phyloP scores from a whole-genome alignment of 371 early-diverging fungal species.

The Thermomucor indicae-seudaticae region DNA sequence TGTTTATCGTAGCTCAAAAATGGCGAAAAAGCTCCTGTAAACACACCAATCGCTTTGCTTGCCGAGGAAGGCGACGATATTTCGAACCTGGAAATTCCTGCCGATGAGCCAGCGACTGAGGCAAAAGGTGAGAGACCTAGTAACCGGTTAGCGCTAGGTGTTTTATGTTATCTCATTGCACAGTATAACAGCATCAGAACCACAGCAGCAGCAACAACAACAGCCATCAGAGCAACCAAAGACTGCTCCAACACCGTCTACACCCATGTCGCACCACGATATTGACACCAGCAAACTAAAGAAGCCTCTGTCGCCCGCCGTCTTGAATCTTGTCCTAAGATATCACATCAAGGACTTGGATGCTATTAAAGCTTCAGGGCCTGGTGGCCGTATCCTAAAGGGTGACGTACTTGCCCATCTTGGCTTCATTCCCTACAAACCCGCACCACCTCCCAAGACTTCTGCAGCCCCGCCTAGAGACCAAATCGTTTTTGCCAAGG shows the following conservation, averaged over 20 bases:
- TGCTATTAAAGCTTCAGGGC: slow-evolving; percentile 73
- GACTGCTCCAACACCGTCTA: slow-evolving; percentile 10
- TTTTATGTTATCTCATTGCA: not conserved
- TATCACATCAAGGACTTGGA: slow-evolving; percentile 60
- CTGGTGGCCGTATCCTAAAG: slow-evolving; percentile 87
- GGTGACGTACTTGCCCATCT: slow-evolving; percentile 83
- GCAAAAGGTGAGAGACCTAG: slow-evolving; percentile 1
- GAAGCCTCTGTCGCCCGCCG: slow-evolving; percentile 70
- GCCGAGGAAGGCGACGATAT: slow-evolving; percentile 91
- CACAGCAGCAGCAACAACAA: slow-evolving; percentile 17
- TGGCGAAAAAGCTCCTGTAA: slow-evolving; percentile 62
- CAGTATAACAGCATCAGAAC: not conserved
- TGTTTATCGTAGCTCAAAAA: slow-evolving; percentile 35
- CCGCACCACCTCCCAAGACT: slow-evolving; percentile 41
- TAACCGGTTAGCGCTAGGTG: not conserved
- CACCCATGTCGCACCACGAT: slow-evolving; percentile 39
- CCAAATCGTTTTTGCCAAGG: slow-evolving; percentile 45
- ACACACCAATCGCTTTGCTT: slow-evolving; percentile 76
- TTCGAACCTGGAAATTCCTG: slow-evolving; percentile 66
- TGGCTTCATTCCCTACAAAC: slow-evolving; percentile 51
- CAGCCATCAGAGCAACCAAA: too few species aligned
- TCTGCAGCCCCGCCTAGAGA: slow-evolving; percentile 46
- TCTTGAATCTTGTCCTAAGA: slow-evolving; percentile 49
- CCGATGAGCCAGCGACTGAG: slow-evolving; percentile 32
- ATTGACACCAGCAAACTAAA: slow-evolving; percentile 42